These are phyloP conservation scores for Hypocrella siamensis DNA, from an alignment of 2,329 filamentous ascomycete genomes.

Conservation along the genomic window DNA sequence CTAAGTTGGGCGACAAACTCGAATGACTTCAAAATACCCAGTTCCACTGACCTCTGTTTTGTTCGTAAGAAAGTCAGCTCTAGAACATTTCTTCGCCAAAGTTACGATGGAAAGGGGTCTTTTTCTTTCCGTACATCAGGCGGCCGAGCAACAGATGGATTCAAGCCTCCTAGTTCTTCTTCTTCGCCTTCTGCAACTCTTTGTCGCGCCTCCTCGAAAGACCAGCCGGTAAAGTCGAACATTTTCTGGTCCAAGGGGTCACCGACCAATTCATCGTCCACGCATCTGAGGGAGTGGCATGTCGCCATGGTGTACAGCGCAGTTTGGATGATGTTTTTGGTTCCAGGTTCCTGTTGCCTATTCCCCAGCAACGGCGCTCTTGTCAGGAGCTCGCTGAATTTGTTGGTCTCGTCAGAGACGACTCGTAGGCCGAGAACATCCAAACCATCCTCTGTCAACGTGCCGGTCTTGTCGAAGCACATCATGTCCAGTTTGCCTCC, in stretches of 20 bases:
- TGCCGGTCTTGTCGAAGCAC: constrained; percentile 99
- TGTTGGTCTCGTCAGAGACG: constrained; percentile 43
- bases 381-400: constrained; percentile 63
- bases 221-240: constrained; percentile 94
- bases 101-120: no score
- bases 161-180: constrained; percentile 59
- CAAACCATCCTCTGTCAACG: constrained; percentile 85
- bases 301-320: constrained; percentile 93
- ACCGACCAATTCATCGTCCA: constrained; percentile 79
- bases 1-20: constrained; percentile 91
- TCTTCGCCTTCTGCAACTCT: constrained; percentile 47
- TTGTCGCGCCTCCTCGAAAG: constrained; percentile 76
- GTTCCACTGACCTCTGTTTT: no score
- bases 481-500: constrained; percentile 91
- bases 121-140: constrained; percentile 43
- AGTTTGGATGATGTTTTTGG: constrained; percentile 24
- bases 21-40: constrained; percentile 81
- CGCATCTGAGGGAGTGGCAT: constrained; percentile 76
- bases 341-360: neutral
- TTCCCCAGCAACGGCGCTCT: constrained; percentile 19
- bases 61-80: no score
- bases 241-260: constrained; percentile 95
- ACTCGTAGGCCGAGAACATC: constrained; percentile 83
- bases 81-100: no score
- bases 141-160: constrained; percentile 79